Base-by-base conservation (phyloP, 1,284 basidiomycete genomes). In the Sporisorium graminicola region DNA sequence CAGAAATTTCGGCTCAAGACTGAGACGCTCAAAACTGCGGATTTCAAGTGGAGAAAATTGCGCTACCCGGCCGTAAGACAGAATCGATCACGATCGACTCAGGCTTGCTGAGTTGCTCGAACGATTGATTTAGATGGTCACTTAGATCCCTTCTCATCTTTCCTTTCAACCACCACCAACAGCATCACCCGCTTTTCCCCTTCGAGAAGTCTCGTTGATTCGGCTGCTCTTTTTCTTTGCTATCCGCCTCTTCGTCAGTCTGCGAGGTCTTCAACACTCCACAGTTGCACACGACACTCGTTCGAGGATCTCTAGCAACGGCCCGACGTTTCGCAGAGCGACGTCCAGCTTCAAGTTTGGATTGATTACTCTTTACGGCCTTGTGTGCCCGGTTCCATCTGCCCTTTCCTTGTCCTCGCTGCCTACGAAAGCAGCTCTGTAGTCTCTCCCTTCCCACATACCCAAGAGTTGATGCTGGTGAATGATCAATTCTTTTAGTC, bases 401-500 rank as follows among this genome's bases (percentile, higher is more conserved):
- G 13, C 26, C 24, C 35, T 13, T 10, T 46, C n/a, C 16, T 24
- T 52, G 49, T 58, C 26, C 24, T 26, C 16, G 40, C 40, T 67
- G 44, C 59, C 14, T 37, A 10, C 9, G 33, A 40, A 18, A 44
- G 58, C 43, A 53, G 54, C 53, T 57, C 50, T 69, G 71, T 68
- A 74, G 20, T 29, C 63, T 60, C 49, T 50, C 24, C n/a, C 43
- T 33, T 52, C 47, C 43, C 54, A n/a, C n/a, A 43, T 47, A 27
- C 55, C 46, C 53, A 42, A 59, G 62, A 68, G 65, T 74, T 65
- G 65, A 70, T 74, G 66, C 56, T 74, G 72, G 66, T 74, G 72
- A 74, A 74, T 74, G 66, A 69, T 74, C 66, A 70, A 70, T 65
- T 57, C 55, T 40, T 74, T 74, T 70, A 62, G 72, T 70, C 9